A percentile compares a stretch with the other conserved stretches of the same genome.
phyloP scores from a whole-genome alignment of 2,329 filamentous ascomycete species.

The Hansfordia pulvinata region DNA sequence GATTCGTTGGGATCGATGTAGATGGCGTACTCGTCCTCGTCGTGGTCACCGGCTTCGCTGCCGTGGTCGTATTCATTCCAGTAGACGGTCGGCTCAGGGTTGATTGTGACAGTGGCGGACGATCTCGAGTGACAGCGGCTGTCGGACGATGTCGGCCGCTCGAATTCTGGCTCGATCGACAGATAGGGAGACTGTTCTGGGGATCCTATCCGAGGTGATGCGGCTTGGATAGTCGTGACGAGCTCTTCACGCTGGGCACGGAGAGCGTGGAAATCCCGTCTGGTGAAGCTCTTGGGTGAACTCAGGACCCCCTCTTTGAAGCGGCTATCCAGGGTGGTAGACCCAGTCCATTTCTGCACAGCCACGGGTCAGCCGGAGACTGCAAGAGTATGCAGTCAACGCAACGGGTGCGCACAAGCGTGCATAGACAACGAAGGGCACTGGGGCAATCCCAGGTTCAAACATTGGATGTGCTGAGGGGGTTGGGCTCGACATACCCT shows the following conservation, averaged over 20 bases:
- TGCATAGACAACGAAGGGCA: constrained; percentile 3
- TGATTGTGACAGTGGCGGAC: constrained; percentile 11
- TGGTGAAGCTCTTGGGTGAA: constrained; percentile 58
- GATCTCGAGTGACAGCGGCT: constrained; percentile 4
- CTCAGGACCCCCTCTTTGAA: constrained; percentile 55
- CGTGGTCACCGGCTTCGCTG: constrained; percentile 48
- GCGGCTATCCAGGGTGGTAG: constrained; percentile 45
- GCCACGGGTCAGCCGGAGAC: background rate
- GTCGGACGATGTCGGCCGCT: constrained; percentile 5
- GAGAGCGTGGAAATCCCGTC: constrained; percentile 45
- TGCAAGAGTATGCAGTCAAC: no score
- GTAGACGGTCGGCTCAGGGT: constrained; percentile 30
- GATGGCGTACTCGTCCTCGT: constrained; percentile 54
- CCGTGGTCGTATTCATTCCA: constrained; percentile 86
- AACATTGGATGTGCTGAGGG: constrained; percentile 3
- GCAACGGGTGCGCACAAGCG: no score
- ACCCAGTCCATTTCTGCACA: constrained; percentile 67
- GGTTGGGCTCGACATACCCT: constrained; percentile 27
- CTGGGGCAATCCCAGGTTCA: constrained; percentile 1
- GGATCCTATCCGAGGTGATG: constrained; percentile 22
- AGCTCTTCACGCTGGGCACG: constrained; percentile 36
- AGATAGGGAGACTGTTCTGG: constrained; percentile 10
- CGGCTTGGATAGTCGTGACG: constrained; percentile 29
- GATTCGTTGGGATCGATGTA: constrained; percentile 59
- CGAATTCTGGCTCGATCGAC: constrained; percentile 5